These are phyloP conservation scores for Apophysomyces sp. DNA, from an alignment of 371 early-diverging fungal species.

Conservation along the genomic window DNA sequence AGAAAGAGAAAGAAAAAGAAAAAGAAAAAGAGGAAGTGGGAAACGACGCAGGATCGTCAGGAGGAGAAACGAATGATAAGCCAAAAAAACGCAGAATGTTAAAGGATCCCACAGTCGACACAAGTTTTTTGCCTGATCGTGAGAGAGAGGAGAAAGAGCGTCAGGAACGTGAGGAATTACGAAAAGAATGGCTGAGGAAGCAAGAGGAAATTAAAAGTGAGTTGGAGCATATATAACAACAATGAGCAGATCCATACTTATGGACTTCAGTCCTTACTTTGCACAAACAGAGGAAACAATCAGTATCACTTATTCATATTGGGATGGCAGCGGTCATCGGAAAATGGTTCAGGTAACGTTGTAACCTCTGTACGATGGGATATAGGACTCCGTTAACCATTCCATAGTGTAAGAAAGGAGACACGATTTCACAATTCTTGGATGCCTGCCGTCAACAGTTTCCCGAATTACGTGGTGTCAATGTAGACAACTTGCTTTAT, in stretches of 20 bases:
- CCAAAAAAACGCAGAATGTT: constrained; percentile 62
- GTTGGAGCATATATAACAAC: neutral
- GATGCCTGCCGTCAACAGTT: constrained; percentile 82
- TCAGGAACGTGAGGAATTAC: constrained; percentile 64
- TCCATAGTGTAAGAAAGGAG: constrained; percentile 86
- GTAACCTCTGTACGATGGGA: no score
- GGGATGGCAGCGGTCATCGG: constrained; percentile 96
- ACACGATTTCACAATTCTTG: constrained; percentile 85
- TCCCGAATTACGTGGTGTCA: constrained; percentile 77
- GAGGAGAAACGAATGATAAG: constrained; percentile 12
- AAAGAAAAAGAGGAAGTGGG: constrained; percentile 42
- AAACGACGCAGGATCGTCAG: constrained; percentile 15
- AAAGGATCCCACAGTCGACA: constrained; percentile 92
- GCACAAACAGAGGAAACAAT: constrained; percentile 68
- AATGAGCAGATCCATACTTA: constrained; percentile 1
- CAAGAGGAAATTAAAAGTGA: constrained; percentile 79
- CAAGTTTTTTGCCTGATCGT: constrained; percentile 91
- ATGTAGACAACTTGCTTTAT: constrained; percentile 88
- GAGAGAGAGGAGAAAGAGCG: constrained; percentile 84
- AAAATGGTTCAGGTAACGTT: constrained; percentile 74
- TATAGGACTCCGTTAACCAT: no score
- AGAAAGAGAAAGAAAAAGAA: constrained; percentile 21
- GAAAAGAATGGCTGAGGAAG: constrained; percentile 55
- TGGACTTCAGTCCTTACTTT: constrained; percentile 8
- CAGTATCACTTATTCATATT: constrained; percentile 86